Base-by-base conservation (phyloP, 2,329 filamentous ascomycete genomes). In the Xylariales sp. region DNA sequence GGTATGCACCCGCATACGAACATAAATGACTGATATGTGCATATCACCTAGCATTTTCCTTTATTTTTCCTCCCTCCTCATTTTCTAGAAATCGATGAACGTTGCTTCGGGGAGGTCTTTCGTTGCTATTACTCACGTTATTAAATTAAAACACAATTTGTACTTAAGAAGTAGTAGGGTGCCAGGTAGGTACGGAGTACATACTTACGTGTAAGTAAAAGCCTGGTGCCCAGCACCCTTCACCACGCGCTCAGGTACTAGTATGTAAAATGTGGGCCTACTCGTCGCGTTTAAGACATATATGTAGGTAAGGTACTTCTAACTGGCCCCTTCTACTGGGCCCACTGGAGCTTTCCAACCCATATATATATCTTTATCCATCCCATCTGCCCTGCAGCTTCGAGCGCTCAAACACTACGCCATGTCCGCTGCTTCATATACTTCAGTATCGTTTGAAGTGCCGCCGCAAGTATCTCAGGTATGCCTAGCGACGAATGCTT, bases 391-490 rank as follows among this genome's bases (percentile, higher is more conserved):
- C 57, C 36, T 59, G 10, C 28, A 18, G 43, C 32, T n/a, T 23
- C 16, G 50, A 59, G 30, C n/a, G 23, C 58, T 12, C 12, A 14
- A 58, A 56, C 23, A 48, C 53, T 62, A 39, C 54, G 69, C 54
- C 10, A 76, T 78, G 75, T 65, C 75, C 30, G 59, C 71, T 69
- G 23, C 61, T 62, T 10, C 71, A 28, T 39, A 67, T 30, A 16
- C 62, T 55, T 34, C 64, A 5, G 57, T 67, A n/a, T 34, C 57
- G 3, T 71, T 80, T 60, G 58, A 71, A 61, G 73, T 74, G 39
- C 80, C 81, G 34, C 70, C 81, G 34, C 70, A 80, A 39, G 76
- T 84, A 49, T 80, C 80, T 7, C 75, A 78, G 72, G 83, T 82
- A 73, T 10, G 76, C 75, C 8, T 14, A 3, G 36, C 12, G 8